Base-by-base conservation (phyloP, 768 basidiomycete genomes). In the Lentinula lateritia region DNA sequence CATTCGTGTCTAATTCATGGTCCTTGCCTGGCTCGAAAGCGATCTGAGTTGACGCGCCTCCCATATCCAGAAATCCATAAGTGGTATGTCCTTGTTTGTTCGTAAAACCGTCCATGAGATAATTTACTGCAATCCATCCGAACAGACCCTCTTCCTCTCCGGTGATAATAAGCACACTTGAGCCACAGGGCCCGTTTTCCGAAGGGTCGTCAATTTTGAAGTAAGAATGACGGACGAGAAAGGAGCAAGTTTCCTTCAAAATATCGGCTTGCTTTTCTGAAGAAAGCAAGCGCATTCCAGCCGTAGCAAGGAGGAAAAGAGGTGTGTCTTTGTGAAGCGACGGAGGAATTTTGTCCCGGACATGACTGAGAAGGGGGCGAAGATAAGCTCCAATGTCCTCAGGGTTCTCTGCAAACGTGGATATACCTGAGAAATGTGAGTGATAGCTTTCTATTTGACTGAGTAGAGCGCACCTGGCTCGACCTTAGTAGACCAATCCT, bases 51-150 rank as follows among this genome's bases (percentile, higher is more conserved):
- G 95, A 98, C 16, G 97, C 97, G 28, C 97, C 96, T 57, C 97
- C 97, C 97, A 98, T 99, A 72, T 99, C 97, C 65, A 99, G 79
- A 73, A 99, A 99, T 5, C 97, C 97, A 69, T 93, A 98, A 4
- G 96, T 98, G 18, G 93, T 92, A 70, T 85, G 80, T 56, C 82
- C 70, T 58, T 72, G 76, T 0, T 74, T 72, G 9, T 80, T 80
- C 7, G 38, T 79, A 69, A 99, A 99, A 1, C 95, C 96, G 69
- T 98, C 92, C 93, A 98, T 95, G 53, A 98, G 87, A 72, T 99
- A 98, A 74, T 98, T 99, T 67, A 98, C 94, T 0, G 95, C 95
- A 61, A 99, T 94, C 97, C 97, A 99, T 0, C 97, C 97, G 73
- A 95, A 98, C 46, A 98, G 77, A 0, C 97, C 97, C 70, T 99